phyloP scores from a whole-genome alignment of 306 rosid genomes.

The Begonia peltatifolia region DNA sequence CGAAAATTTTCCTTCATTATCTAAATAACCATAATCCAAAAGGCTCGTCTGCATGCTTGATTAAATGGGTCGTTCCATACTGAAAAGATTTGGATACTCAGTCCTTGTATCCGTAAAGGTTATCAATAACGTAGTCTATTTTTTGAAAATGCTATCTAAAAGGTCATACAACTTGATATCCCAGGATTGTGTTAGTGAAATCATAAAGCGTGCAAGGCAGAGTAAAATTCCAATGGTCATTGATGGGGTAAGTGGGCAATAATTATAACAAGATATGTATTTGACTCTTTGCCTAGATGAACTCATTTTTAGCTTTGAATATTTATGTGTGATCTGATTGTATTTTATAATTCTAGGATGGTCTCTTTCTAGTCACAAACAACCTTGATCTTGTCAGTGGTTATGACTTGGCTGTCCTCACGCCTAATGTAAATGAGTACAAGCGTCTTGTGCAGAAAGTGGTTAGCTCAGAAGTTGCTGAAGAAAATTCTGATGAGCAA shows the following conservation, averaged over 20 bases:
- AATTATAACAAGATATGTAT: not conserved
- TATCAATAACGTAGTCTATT: not conserved
- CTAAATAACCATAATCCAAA: no score
- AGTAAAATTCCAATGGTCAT: slow-evolving; percentile 54
- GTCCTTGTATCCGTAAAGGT: not conserved
- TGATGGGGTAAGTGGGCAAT: slow-evolving; percentile 57
- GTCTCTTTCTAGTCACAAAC: slow-evolving; percentile 72
- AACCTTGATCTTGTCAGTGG: slow-evolving; percentile 62
- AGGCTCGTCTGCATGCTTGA: slow-evolving; percentile 1
- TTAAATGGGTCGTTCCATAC: not conserved
- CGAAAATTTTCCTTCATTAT: not conserved
- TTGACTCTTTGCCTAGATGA: no score
- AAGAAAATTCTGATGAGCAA: slow-evolving; percentile 37
- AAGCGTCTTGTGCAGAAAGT: slow-evolving; percentile 69
- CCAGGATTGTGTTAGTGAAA: slow-evolving; percentile 69
- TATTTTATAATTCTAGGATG: slow-evolving; percentile 40
- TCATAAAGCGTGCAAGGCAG: slow-evolving; percentile 63
- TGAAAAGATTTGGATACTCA: not conserved
- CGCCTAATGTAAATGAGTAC: slow-evolving; percentile 79
- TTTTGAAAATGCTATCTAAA: slow-evolving; percentile 5
- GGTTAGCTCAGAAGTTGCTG: slow-evolving; percentile 42
- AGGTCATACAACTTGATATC: slow-evolving; percentile 15
- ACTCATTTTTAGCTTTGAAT: no score
- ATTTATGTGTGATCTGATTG: not conserved
- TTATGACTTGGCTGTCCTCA: slow-evolving; percentile 69